A percentile compares a stretch with the other conserved stretches of the same genome.
phyloP scores from a whole-genome alignment of 2,329 filamentous ascomycete genomes.

The Paradendryphiella salina region DNA sequence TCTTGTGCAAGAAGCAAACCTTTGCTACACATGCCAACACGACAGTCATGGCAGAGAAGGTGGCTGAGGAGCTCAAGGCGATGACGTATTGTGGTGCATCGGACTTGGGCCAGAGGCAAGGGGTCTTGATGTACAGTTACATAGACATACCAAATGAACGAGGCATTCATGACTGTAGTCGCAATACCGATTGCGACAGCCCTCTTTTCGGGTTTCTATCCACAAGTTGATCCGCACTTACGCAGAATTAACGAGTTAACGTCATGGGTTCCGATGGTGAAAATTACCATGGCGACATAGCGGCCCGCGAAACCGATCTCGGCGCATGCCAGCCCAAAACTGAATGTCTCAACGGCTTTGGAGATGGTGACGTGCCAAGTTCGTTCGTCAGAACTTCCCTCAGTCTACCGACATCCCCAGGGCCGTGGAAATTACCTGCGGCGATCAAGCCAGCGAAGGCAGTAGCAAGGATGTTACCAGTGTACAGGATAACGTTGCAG shows the following conservation, averaged over 20 bases:
- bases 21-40: conserved; percentile 39
- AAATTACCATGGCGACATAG: conserved; percentile 39
- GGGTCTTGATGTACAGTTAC: conserved; percentile 24
- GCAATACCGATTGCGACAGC: conserved; percentile 52
- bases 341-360: conserved; percentile 47
- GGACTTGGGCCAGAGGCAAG: conserved; percentile 42
- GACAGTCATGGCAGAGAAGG: conserved; percentile 39
- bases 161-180: conserved; percentile 50
- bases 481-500: conserved; percentile 57
- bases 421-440: conserved; percentile 40
- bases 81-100: conserved; percentile 39
- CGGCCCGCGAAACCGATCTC: conserved; percentile 45
- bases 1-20: conserved; percentile 36
- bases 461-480: conserved; percentile 49
- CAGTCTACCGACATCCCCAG: conserved; percentile 29
- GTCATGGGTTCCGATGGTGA: conserved; percentile 43
- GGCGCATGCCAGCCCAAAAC: conserved; percentile 45
- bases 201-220: conserved; percentile 54
- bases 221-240: conserved; percentile 52
- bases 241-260: conserved; percentile 51
- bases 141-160: conserved; percentile 45
- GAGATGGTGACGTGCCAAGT: conserved; percentile 49
- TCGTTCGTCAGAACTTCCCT: conserved; percentile 25
- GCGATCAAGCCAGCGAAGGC: conserved; percentile 52
- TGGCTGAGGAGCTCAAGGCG: conserved; percentile 38